Evolutionary conservation across 169 alveolate genomes (phyloP), one percentile per base, ranked within the genome.

Genomic region (Eimeria brunetti): DNA sequence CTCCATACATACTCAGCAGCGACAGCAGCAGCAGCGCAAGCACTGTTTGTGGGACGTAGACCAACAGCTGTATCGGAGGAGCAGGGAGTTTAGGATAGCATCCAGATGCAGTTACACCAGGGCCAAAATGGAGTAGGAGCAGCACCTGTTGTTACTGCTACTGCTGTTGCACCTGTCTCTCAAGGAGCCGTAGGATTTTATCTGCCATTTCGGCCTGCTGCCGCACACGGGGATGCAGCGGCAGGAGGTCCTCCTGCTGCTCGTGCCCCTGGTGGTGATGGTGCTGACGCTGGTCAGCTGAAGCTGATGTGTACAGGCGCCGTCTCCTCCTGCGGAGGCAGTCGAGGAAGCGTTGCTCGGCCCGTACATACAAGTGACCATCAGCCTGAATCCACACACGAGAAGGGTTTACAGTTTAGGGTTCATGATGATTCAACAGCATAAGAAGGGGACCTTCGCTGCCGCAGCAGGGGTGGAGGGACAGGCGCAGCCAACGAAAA

Each of bases 311-410:
- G 76, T 30, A 64, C 3, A 27, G 44, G 11, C 84, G 84, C 30
- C 84, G 84, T 36, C 53, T 33, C 49, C 84, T 67, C n/a, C 75
- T 67, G 44, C 64, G 94, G 38, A 89, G 88, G 12, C 76, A 78
- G 64, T 89, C 78, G 53, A 89, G 44, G 60, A 89, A 71, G 73
- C 94, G 69, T n/a, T 89, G 94, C 94, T 89, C 94, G 3, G 88
- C 94, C 18, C 94, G 86, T 12, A 89, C 88, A 30, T 41, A 89
- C 41, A 89, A 5, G n/a, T 89, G 94, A 11, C 88, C 94, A 46
- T 71, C 53, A 44, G 67, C 71, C 89, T 80, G 89, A 33, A 73
- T 12, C 36, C 58, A 11, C 51, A 73, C 41, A 60, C 69, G 69
- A 60, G n/a, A 24, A 60, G 14, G n/a, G 14, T 9, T 16, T 11